phyloP scores from a whole-genome alignment of 1,284 basidiomycete genomes.

The Thelephora terrestris region DNA sequence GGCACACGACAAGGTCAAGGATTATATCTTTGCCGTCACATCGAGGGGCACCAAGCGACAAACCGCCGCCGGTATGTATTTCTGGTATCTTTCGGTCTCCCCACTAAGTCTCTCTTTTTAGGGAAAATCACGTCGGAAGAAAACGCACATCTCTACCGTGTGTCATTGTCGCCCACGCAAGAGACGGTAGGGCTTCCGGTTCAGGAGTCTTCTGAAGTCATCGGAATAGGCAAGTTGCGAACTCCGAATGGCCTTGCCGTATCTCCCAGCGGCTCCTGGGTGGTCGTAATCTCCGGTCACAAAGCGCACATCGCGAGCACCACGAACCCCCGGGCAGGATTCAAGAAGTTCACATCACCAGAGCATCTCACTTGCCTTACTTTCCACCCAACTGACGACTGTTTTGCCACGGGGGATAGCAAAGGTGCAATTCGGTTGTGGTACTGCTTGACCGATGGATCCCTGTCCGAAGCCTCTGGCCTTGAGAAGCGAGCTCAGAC shows the following conservation, averaged over 20 bases:
- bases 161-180: conserved; percentile 46
- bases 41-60: conserved; percentile 40
- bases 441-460: conserved; percentile 75
- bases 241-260: conserved; percentile 54
- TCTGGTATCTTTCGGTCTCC: conserved; percentile 7
- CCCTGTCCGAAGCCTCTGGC: conserved; percentile 39
- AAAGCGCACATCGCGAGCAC: conserved; percentile 74
- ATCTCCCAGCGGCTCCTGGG: conserved; percentile 73
- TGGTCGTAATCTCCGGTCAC: conserved; percentile 72
- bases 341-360: conserved; percentile 79
- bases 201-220: conserved; percentile 42
- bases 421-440: conserved; percentile 83
- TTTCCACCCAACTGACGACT: conserved; percentile 85
- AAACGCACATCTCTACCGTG: conserved; percentile 46
- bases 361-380: conserved; percentile 79
- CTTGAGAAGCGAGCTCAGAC: conserved; percentile 74
- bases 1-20: conserved; percentile 55
- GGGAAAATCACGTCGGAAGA: conserved; percentile 23
- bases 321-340: conserved; percentile 49
- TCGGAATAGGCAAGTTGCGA: conserved; percentile 61
- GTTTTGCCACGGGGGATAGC: conserved; percentile 90
- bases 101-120: conserved; percentile 7
- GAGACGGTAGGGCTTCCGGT: conserved; percentile 29
- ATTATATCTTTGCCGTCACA: conserved; percentile 61
- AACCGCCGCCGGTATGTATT: conserved; percentile 32